Base-by-base conservation (phyloP, 2,329 filamentous ascomycete genomes). In the Exophiala sp. region DNA sequence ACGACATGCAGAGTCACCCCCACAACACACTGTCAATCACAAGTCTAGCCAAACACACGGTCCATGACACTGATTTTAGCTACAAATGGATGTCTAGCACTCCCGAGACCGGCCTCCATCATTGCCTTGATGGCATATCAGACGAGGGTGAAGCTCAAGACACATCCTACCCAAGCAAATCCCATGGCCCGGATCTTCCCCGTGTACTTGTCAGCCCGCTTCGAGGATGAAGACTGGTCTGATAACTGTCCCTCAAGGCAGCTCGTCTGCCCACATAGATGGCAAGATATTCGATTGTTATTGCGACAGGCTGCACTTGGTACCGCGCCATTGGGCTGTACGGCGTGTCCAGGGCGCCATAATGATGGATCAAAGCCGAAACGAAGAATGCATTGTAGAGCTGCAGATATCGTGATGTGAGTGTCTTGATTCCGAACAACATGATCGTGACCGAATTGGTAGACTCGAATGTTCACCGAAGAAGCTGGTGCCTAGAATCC, bases 351-450 rank as follows among this genome's bases (percentile, higher is more conserved):
- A 57, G 40, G 16, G 52, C 30, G 16, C 55, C 55, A 27, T 46
- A 29, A 29, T 55, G 55, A 39, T 55, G 55, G 13, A 57, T 47
- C 24, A 54, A n/a, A 8, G 52, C 52, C 2, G 52, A 57, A 27
- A 57, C 29, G 19, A 55, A 45, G 41, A 57, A 52, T 13, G 48
- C 52, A 30, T 52, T 52, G 39, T 57, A 55, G 8, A 57, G 43
- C 38, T 57, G 51, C 11, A 57, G 14, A 48, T 55, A 55, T 16
- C 55, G 51, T 3, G 55, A 57, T 18, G 13, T 19, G 2, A 52
- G 13, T 5, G 47, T 54, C 14, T 37, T 45, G 32, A 55, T 24
- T 13, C 40, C 37, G 32, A 46, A 22, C 19, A 50, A n/a, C 2
- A 27, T 14, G 3, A 39, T 34, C 2, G 55, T 38, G 22, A n/a